These are phyloP conservation scores for Eucalyptus sp. DNA, from an alignment of 345 rosid genomes.

Conservation along the genomic window DNA sequence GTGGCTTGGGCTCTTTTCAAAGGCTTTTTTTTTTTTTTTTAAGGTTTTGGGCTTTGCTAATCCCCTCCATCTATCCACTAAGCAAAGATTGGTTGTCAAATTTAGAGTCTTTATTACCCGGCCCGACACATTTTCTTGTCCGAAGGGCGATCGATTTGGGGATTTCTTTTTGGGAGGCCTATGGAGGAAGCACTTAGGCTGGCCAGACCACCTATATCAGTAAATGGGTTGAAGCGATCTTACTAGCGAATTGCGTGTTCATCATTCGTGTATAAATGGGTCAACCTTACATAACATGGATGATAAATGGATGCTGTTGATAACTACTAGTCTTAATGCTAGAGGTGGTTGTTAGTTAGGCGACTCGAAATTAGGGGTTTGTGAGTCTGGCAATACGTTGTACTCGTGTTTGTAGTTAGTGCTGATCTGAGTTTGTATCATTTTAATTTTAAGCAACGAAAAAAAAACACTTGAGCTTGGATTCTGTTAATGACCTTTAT, in stretches of 20 bases:
- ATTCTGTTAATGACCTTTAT: neutral
- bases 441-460: neutral
- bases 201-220: neutral
- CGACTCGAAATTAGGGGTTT: neutral
- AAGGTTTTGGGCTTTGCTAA: neutral
- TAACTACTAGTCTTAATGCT: neutral
- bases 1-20: neutral
- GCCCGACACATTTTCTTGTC: neutral
- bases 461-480: neutral
- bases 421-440: neutral
- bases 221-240: neutral
- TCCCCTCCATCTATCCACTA: neutral
- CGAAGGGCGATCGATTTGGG: neutral
- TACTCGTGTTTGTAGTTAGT: neutral
- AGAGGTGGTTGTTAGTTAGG: neutral
- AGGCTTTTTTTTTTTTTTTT: neutral
- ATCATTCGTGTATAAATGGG: neutral
- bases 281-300: neutral
- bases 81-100: neutral
- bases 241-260: accelerated
- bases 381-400: neutral
- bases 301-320: neutral
- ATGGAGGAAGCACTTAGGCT: neutral
- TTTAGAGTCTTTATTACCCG: neutral
- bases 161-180: neutral